Evolutionary conservation across 306 rosid genomes (phyloP), one percentile per base, ranked within the genome.

Genomic region (Lathyrus sativus): DNA sequence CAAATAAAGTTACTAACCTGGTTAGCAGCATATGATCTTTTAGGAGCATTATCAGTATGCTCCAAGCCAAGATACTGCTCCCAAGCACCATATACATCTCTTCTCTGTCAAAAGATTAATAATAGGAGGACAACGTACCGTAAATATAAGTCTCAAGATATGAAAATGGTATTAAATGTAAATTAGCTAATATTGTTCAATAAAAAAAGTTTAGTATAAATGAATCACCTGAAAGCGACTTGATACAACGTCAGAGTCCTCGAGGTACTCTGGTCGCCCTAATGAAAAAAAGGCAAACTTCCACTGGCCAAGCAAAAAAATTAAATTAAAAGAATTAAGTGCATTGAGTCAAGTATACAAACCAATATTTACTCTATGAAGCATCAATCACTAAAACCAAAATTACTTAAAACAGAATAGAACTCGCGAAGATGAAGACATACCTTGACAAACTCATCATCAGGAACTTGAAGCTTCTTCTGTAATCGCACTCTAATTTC

Each of bases 41-140:
- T 89, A 57, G 96, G 91, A 74, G 97, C 85, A 70, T 79, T 88
- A 79, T 91, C 96, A 68, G 96, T 77, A 79, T 91, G 97, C 77
- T 89, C 97, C 85, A 91, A 79, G 12, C 97, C 96, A 80, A 91
- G 97, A 79, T 88, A 91, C 74, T 87, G 97, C 84, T 91, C 97
- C 97, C 96, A 91, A 45, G 93, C 96, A 87, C 93, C 93, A 61
- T 91, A 91, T 37, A 91, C 93, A 54, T 91, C 96, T 81, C 96
- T 87, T 80, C 97, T 89, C 97, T 91, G 33, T 65, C 37, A 80
- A 43, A 60, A 41, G 35, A 71, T 19, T 2, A 24, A 81, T 11
- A 69, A 50, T 6, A 35, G 46, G 68, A 65, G 41, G 29, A 78
- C 38, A 74, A 22, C 11, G 35, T 53, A 49, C 79, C 13, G 39